phyloP scores from a whole-genome alignment of 148 eudicot genomes.

The Talinum fruticosum region DNA sequence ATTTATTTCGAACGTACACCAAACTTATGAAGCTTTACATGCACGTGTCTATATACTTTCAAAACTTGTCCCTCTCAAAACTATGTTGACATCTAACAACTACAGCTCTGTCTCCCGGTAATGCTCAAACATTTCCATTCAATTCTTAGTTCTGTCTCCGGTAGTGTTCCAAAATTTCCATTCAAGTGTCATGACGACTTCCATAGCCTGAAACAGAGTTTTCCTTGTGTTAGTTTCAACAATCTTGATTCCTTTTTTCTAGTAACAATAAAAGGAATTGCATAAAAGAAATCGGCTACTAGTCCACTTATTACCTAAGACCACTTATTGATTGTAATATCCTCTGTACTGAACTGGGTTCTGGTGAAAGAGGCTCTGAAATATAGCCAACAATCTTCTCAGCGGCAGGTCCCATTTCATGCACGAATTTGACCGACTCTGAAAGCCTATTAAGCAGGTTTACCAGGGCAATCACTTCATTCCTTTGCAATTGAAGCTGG shows the following conservation, averaged over 20 bases:
- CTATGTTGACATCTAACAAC: conserved; percentile 13
- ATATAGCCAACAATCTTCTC: conserved; percentile 26
- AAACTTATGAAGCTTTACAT: conserved; percentile 24
- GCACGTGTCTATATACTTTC: conserved; percentile 4
- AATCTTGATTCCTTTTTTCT: neutral
- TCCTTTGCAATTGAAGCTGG: conserved; percentile 27
- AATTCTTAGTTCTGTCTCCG: too few species aligned
- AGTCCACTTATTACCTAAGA: conserved; percentile 28
- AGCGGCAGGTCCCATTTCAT: conserved; percentile 13
- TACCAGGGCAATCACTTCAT: conserved; percentile 30
- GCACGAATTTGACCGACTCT: conserved; percentile 23
- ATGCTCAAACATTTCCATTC: too few species aligned
- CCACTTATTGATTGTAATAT: conserved; percentile 31
- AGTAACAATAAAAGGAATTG: neutral
- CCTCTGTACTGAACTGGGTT: conserved; percentile 28
- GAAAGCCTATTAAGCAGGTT: conserved; percentile 27
- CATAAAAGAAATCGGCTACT: neutral
- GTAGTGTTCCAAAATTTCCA: neutral
- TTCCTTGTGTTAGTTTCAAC: neutral
- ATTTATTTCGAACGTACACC: conserved; percentile 13
- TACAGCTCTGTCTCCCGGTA: conserved; percentile 21
- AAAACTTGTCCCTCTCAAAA: neutral
- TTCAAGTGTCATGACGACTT: conserved; percentile 9
- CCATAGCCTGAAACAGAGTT: conserved; percentile 15
- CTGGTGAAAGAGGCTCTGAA: conserved; percentile 27